Conservation (phyloP, 371 early-diverging fungal species). For the Syncephalis fuscata region DNA sequence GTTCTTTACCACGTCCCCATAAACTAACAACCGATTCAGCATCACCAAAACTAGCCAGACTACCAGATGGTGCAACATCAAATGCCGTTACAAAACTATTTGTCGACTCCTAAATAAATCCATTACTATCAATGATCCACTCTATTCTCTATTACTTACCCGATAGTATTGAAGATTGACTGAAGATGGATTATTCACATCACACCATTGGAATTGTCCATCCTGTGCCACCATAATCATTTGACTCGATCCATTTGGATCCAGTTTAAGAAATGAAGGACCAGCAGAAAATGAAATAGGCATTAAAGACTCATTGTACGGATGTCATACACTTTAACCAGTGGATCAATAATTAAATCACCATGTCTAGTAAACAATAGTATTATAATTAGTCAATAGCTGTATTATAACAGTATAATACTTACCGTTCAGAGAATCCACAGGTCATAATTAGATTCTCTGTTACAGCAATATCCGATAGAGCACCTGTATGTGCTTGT, state of each 20-base stretch:
- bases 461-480: slow-evolving; percentile 57
- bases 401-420: slow-evolving; percentile 3
- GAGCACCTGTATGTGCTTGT: slow-evolving; percentile 57
- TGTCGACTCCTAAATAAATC: slow-evolving; percentile 3
- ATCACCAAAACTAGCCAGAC: slow-evolving; percentile 52
- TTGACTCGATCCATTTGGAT: slow-evolving; percentile 47
- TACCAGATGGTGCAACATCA: slow-evolving; percentile 60
- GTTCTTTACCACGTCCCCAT: slow-evolving; percentile 45
- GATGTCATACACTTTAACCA: slow-evolving; percentile 73
- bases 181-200: slow-evolving; percentile 30
- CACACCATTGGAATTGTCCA: slow-evolving; percentile 57
- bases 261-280: slow-evolving; percentile 51
- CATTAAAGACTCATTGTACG: slow-evolving; percentile 51
- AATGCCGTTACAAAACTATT: slow-evolving; percentile 25
- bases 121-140: not conserved
- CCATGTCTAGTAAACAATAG: slow-evolving; percentile 21
- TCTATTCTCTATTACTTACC: slow-evolving; percentile 6
- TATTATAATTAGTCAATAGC: slow-evolving; percentile 1
- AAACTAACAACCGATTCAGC: slow-evolving; percentile 43
- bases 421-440: slow-evolving; percentile 50
- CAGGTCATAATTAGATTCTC: slow-evolving; percentile 59
- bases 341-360: slow-evolving; percentile 45
- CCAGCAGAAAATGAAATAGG: slow-evolving; percentile 58
- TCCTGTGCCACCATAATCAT: slow-evolving; percentile 48
- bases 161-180: slow-evolving; percentile 49